Base-by-base conservation (phyloP, 2,329 filamentous ascomycete genomes). In the Curvularia eragrostidis region DNA sequence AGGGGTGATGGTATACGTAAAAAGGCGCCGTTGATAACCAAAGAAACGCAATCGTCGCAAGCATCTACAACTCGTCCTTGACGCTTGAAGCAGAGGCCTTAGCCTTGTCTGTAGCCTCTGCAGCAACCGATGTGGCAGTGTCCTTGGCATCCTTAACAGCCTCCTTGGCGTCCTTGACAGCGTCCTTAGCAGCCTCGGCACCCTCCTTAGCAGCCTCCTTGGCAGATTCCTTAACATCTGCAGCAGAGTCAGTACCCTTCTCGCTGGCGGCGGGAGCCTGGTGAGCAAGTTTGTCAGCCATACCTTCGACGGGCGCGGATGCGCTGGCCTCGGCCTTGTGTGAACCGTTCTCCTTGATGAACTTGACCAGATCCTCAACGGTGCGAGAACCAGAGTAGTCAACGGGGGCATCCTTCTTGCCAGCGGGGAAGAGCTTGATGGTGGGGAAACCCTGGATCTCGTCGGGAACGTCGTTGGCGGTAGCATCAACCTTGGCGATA, bases 381-480 rank as follows among this genome's bases (percentile, higher is more conserved):
- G 92, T 95, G 74, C 95, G 92, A 65, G 89, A 86, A 71, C 95
- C 95, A 65, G 84, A 85, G 87, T 97, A 99, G 70, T 92, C 91
- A 63, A 97, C 80, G 58, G 95, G 91, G 68, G 87, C 83, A 74
- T 85, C 84, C 88, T 99, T 99, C 80, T 85, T 85, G 73, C 93
- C 93, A 71, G 95, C 95, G 65, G 91, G 87, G 90, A 88, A 99
- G 68, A 99, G 87, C 87, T 98, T 98, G 87, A 99, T 97, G 78
- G 95, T 99, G 56, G 95, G 95, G 90, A 99, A 99, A 65, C 95
- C 95, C 80, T 91, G 87, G 75, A 99, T 92, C 83, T 97, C 91
- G 80, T 98, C 94, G 57, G 95, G 95, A 57, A 98, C 91, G 72
- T 99, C 95, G 83, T 99, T 99, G 82, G 82, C 81, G 62, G 95